phyloP scores from a whole-genome alignment of 208 protist genomes.

The Herpetomonas tarakana region DNA sequence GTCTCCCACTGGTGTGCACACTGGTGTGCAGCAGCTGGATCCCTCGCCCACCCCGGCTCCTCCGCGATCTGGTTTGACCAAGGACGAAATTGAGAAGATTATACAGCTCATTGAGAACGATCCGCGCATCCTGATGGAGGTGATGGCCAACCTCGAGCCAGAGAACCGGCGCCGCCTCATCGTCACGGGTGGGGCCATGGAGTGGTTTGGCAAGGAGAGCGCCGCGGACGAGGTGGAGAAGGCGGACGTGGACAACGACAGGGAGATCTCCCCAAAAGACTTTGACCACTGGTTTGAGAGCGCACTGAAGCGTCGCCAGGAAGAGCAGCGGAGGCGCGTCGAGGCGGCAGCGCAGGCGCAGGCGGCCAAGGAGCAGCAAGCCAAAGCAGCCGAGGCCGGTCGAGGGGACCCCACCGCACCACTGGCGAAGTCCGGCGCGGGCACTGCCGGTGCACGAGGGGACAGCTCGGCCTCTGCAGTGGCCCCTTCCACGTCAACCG shows the following conservation, averaged over 20 bases:
- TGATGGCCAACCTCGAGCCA: constrained; percentile 72
- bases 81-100: constrained; percentile 61
- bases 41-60: too few species aligned
- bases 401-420: not conserved
- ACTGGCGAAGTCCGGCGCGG: not conserved
- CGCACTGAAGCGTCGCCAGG: constrained; percentile 61
- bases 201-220: constrained; percentile 91
- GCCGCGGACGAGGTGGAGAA: constrained; percentile 72
- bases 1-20: too few species aligned
- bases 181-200: constrained; percentile 83
- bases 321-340: constrained; percentile 25
- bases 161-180: constrained; percentile 72
- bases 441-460: not conserved
- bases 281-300: constrained; percentile 90
- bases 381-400: constrained; percentile 1
- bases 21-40: too few species aligned
- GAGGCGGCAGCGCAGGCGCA: not conserved
- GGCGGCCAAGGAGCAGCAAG: constrained; percentile 11
- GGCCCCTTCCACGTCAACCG: constrained; percentile 8
- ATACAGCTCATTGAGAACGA: constrained; percentile 75
- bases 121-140: constrained; percentile 75
- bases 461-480: not conserved
- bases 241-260: constrained; percentile 81
- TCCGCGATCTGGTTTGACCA: constrained; percentile 14
- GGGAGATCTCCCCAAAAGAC: constrained; percentile 82